Conservation (phyloP, 2,329 filamentous ascomycete species). For the Aureobasidium sp. region DNA sequence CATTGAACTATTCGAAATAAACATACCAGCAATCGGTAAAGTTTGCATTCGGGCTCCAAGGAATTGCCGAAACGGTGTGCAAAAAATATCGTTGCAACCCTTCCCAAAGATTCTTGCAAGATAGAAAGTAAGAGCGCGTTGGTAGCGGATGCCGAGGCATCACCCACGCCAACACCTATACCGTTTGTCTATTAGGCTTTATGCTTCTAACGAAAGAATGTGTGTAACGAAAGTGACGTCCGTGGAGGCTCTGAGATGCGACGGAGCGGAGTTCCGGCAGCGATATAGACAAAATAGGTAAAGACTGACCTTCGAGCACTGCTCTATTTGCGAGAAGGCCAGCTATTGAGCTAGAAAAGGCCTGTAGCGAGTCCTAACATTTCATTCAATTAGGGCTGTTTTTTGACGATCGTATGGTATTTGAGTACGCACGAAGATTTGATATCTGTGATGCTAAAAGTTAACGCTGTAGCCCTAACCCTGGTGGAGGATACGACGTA, state of each 20-base stretch:
- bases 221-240: not conserved
- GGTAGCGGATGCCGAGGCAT: slow-evolving; percentile 69
- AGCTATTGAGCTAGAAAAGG: slow-evolving; percentile 75
- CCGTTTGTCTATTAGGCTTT: too few species aligned
- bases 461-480: not conserved
- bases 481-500: slow-evolving; percentile 36
- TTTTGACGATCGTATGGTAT: not conserved
- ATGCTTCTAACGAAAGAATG: not conserved
- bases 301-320: slow-evolving; percentile 56
- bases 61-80: slow-evolving; percentile 72
- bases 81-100: slow-evolving; percentile 77
- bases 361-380: slow-evolving; percentile 64
- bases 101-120: slow-evolving; percentile 70
- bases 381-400: not conserved
- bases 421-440: slow-evolving; percentile 50
- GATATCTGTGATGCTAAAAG: slow-evolving; percentile 43
- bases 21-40: slow-evolving; percentile 60
- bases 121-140: slow-evolving; percentile 74
- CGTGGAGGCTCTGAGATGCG: not conserved
- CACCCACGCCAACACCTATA: slow-evolving; percentile 70
- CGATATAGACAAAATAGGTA: not conserved
- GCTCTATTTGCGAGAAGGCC: slow-evolving; percentile 72
- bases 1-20: not conserved
- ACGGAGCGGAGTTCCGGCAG: not conserved
- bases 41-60: slow-evolving; percentile 85